Base-by-base conservation (phyloP, 2,329 filamentous ascomycete genomes). In the Diplodia mutila region DNA sequence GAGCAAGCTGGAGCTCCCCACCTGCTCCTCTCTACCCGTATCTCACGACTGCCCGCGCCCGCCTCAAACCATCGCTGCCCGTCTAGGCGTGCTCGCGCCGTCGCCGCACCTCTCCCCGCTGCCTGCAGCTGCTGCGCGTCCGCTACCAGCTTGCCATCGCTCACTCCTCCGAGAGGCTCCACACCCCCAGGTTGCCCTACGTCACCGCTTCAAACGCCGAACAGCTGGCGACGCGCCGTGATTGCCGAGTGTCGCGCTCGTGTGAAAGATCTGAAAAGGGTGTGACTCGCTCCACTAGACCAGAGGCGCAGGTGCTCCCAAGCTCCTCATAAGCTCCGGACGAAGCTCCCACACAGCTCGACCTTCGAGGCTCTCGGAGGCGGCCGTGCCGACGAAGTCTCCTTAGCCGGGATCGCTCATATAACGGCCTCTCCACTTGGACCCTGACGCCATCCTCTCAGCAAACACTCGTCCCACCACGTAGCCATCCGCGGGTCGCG, bases 1-100 rank as follows among this genome's bases (percentile, higher is more conserved):
- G 14, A 51, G 46, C 59, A 51, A 42, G 59, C 27, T 63, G 59
- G 59, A 63, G 59, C 59, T 63, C 59, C 59, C 59, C 59, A 63
- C 59, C 49, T 63, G 59, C 59, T n/a, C 46, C 32, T 48, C 42
- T 25, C 46, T 25, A 63, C 37, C 29, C 59, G 49, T 63, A 51
- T 51, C 46, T 63, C 21, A 51, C 59, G 46, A 63, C 59, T 51
- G 34, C 46, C 57, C 23, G 57, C 57, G 21, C 37, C 14, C 59
- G 42, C 27, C 39, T 49, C 57, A 34, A n/a, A 48, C 25, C 57
- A 59, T 42, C 54, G 49, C 34, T 65, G 61, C 37, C 49, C 37
- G 9, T 12, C 23, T 18, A 5, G 23, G 27, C 25, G 51, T 39
- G 39, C 52, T 65, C 51, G 39, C 18, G 53, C 64, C 21, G 52